A percentile compares a stretch with the other conserved stretches of the same genome.
Evolutionary conservation across 2,329 filamentous ascomycete genomes (phyloP).

Genomic region (Fusarium sp.): DNA sequence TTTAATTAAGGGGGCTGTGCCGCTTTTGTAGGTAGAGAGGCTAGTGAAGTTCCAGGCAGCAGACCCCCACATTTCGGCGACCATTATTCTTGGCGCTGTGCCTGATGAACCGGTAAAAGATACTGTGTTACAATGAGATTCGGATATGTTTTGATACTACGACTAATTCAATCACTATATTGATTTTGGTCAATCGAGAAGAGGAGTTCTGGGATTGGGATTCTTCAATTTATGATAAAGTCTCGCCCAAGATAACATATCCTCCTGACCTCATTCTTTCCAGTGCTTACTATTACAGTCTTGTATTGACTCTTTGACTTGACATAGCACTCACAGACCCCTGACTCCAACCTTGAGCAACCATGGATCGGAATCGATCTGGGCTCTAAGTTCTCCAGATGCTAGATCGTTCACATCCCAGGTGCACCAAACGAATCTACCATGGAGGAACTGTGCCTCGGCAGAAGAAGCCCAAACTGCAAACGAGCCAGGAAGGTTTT

Average conservation of each 20-base stretch:
- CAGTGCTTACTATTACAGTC: neutral
- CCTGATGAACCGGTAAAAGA: too few species aligned
- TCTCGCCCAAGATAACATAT: neutral
- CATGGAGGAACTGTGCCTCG: slow-evolving; percentile 60
- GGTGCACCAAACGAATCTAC: slow-evolving; percentile 61
- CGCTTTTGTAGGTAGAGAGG: neutral
- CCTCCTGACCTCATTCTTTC: neutral
- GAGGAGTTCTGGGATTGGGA: too few species aligned
- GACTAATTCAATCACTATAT: too few species aligned
- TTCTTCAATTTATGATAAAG: neutral
- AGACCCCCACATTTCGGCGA: neutral
- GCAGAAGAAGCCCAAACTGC: slow-evolving; percentile 55
- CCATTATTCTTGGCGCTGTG: too few species aligned
- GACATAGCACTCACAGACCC: slow-evolving; percentile 15
- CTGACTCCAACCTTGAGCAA: slow-evolving; percentile 44
- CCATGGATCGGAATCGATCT: slow-evolving; percentile 35
- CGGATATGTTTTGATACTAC: too few species aligned
- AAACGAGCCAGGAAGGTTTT: slow-evolving; percentile 57
- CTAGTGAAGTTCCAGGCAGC: neutral
- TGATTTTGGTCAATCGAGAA: too few species aligned
- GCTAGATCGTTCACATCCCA: slow-evolving; percentile 64
- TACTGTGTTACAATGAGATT: too few species aligned
- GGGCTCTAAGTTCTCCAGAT: slow-evolving; percentile 8
- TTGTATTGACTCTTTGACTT: neutral
- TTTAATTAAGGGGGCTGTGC: too few species aligned